Evolutionary conservation across 305 asterid species (phyloP).

Genomic region (Fraxinus sp.): DNA sequence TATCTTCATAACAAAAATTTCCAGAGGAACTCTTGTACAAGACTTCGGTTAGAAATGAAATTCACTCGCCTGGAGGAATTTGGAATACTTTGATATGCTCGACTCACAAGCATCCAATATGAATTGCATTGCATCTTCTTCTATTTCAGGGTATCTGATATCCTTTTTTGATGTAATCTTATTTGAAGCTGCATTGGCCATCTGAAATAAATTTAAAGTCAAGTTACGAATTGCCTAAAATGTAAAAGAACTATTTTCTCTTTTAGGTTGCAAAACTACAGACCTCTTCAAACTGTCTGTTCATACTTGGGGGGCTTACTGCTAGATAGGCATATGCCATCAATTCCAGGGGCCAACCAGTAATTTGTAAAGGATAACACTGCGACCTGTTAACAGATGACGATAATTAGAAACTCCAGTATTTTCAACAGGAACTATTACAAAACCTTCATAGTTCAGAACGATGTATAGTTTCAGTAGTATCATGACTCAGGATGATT

Average conservation of each 20-base stretch:
- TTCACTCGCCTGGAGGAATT: slow-evolving; percentile 76
- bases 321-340: slow-evolving; percentile 94
- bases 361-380: slow-evolving; percentile 76
- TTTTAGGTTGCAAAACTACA: background rate
- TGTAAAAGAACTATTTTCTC: background rate
- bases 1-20: background rate
- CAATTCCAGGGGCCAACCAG: slow-evolving; percentile 93
- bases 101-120: slow-evolving; percentile 74
- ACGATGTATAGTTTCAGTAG: background rate
- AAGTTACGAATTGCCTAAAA: background rate
- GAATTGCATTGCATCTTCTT: slow-evolving; percentile 82
- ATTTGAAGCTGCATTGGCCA: slow-evolving; percentile 90
- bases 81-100: slow-evolving; percentile 81
- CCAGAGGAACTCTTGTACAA: background rate
- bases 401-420: slow-evolving; percentile 3
- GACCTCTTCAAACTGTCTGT: slow-evolving; percentile 69
- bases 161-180: slow-evolving; percentile 61
- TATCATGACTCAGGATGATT: background rate
- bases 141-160: slow-evolving; percentile 59
- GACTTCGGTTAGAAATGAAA: background rate
- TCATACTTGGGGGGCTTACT: slow-evolving; percentile 86
- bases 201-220: slow-evolving; percentile 35
- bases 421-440: background rate
- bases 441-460: background rate
- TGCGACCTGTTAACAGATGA: slow-evolving; percentile 54